Base-by-base conservation (phyloP, 2,329 filamentous ascomycete species). In the Pseudogymnoascus sp. region DNA sequence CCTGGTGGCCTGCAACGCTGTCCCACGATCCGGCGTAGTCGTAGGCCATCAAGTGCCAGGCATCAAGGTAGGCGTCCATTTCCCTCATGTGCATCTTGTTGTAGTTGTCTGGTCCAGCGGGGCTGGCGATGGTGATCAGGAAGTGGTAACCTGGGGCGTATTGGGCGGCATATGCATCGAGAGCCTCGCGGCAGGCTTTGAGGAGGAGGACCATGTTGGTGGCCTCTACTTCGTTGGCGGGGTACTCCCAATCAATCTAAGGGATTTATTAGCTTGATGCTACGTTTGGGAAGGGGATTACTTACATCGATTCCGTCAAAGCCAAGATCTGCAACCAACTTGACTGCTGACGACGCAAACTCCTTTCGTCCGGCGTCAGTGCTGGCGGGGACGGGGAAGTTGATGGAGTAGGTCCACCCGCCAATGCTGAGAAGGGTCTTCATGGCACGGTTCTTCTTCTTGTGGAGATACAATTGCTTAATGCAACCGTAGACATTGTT, bases 321-420 rank as follows among this genome's bases (percentile, higher is more conserved):
- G 0, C 90, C 91, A 70, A 89, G 82, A 73, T 96, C 86, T 70
- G 88, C 86, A 63, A 96, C 80, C 62, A 95, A 74, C 6, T 80
- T 75, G 0, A 93, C 87, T 1, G 90, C 85, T 3, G 82, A 84
- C 53, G 82, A 76, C 5, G 91, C 91, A 75, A 96, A 96, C 1
- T 69, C 82, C 37, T 79, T 74, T 14, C 91, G 83, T 14, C 84
- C 86, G 2, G 79, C 75, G 0, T 81, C 80, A 0, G 87, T 89
- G 65, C 84, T 85, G 8, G 87, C 85, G 0, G 87, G 87, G 1
- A 79, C 78, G 0, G 89, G 80, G 72, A 96, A 93, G 73, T 91
- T 90, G 68, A 82, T 78, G 1, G 89, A 91, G 75, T 90, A 93
- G 0, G 89, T 91, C 89, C 89, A 95, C 31, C 91, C 91, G 60